Evolutionary conservation across 176 grass and related monocot genomes (phyloP).

Genomic region (Paspalum notatum): DNA sequence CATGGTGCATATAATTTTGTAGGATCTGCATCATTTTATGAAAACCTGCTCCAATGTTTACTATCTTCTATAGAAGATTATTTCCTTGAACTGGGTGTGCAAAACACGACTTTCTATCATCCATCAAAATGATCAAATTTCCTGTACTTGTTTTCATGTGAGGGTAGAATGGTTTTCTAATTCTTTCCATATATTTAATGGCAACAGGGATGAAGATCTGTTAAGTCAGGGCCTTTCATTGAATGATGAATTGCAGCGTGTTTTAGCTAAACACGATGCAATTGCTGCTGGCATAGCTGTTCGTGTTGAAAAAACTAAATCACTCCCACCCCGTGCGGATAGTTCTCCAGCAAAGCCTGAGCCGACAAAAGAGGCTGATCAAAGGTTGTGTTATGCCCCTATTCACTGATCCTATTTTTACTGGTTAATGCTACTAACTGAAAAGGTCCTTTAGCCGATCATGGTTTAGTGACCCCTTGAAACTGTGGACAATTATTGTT

Average conservation of each 20-base stretch:
- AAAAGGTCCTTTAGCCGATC: background rate
- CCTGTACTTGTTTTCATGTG: conserved; percentile 11
- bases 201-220: conserved; percentile 75
- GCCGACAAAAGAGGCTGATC: conserved; percentile 42
- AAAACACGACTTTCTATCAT: background rate
- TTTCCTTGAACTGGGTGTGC: background rate
- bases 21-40: background rate
- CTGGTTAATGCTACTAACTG: background rate
- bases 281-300: conserved; percentile 83
- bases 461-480: conserved; percentile 15
- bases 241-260: conserved; percentile 96
- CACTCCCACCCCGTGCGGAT: conserved; percentile 27
- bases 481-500: background rate
- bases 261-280: conserved; percentile 85
- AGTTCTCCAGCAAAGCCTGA: conserved; percentile 46
- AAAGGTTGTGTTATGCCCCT: conserved; percentile 52
- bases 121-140: conserved; percentile 30
- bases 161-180: conserved; percentile 36
- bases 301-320: conserved; percentile 64
- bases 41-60: background rate
- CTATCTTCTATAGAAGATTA: too few relatives aligned
- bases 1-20: background rate
- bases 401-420: background rate
- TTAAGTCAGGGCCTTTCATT: conserved; percentile 82
- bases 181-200: conserved; percentile 44